Conservation (phyloP, 192 early-diverging fungal species). For the Coemansia umbellata region DNA sequence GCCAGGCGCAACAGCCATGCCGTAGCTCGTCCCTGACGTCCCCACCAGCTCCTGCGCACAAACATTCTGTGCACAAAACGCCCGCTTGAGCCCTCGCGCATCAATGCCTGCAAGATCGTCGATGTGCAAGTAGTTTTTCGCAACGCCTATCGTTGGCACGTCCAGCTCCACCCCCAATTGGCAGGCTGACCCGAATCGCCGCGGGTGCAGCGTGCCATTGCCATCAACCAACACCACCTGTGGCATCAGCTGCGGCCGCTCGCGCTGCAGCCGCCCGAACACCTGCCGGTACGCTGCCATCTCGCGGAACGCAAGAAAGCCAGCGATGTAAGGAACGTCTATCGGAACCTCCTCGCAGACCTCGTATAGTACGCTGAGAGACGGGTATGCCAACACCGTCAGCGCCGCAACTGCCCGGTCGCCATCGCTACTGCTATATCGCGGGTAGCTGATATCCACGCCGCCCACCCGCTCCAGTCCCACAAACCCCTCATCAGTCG, state of each 20-base stretch:
- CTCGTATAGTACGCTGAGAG: constrained; percentile 63
- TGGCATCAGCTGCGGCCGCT: constrained; percentile 58
- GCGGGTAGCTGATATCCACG: constrained; percentile 71
- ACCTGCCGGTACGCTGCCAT: constrained; percentile 57
- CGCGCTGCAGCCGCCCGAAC: constrained; percentile 52
- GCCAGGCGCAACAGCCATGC: constrained; percentile 54
- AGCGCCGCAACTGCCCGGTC: constrained; percentile 67
- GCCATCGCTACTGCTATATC: constrained; percentile 39
- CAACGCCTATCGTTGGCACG: constrained; percentile 82
- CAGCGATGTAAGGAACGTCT: constrained; percentile 76
- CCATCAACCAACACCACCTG: constrained; percentile 86
- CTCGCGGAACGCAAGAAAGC: constrained; percentile 93
- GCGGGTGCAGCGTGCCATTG: constrained; percentile 84
- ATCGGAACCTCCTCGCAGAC: constrained; percentile 58
- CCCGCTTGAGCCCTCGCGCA: constrained; percentile 54
- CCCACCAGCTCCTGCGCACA: constrained; percentile 49
- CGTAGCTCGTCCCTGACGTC: constrained; percentile 47
- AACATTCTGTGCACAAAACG: constrained; percentile 37
- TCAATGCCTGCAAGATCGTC: constrained; percentile 41
- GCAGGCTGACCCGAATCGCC: constrained; percentile 81
- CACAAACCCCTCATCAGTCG: neutral
- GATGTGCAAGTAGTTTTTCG: constrained; percentile 85
- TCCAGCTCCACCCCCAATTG: constrained; percentile 71
- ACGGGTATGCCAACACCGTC: constrained; percentile 67
- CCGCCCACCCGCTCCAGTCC: constrained; percentile 63